Evolutionary conservation across 345 rosid genomes (phyloP).

Genomic region (Salix udensis): DNA sequence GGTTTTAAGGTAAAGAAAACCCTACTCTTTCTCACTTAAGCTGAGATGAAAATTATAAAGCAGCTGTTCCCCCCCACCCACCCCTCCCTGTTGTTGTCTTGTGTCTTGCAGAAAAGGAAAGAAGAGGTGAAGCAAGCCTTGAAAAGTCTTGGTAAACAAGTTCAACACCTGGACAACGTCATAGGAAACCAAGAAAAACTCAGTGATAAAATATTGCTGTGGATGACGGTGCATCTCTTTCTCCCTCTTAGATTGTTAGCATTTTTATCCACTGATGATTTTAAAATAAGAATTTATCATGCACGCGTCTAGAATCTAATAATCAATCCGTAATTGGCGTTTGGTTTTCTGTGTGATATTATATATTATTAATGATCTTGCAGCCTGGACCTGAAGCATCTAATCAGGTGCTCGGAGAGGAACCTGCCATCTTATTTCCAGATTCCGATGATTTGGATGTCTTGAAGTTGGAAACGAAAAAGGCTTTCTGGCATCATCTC

Average conservation of each 20-base stretch:
- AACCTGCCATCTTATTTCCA: neutral
- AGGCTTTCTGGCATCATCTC: neutral
- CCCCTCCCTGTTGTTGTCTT: neutral
- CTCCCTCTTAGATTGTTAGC: neutral
- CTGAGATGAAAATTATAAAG: neutral
- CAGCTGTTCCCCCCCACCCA: rapidly evolving
- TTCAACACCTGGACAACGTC: neutral
- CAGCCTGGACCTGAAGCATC: neutral
- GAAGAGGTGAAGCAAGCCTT: neutral
- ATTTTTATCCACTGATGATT: neutral
- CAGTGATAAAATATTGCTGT: neutral
- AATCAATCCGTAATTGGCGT: neutral
- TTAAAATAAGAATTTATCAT: neutral
- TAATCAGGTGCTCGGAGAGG: neutral
- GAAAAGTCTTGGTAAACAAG: neutral
- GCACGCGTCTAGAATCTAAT: neutral
- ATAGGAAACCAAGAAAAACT: neutral
- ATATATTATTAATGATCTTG: neutral
- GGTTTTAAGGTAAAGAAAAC: neutral
- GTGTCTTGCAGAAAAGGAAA: neutral
- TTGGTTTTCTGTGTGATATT: neutral
- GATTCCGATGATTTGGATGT: neutral
- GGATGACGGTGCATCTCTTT: neutral
- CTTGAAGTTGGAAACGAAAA: neutral
- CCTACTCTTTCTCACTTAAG: neutral